Conservation (phyloP, 768 basidiomycete genomes). For the Phanerodontia chrysosporium region DNA sequence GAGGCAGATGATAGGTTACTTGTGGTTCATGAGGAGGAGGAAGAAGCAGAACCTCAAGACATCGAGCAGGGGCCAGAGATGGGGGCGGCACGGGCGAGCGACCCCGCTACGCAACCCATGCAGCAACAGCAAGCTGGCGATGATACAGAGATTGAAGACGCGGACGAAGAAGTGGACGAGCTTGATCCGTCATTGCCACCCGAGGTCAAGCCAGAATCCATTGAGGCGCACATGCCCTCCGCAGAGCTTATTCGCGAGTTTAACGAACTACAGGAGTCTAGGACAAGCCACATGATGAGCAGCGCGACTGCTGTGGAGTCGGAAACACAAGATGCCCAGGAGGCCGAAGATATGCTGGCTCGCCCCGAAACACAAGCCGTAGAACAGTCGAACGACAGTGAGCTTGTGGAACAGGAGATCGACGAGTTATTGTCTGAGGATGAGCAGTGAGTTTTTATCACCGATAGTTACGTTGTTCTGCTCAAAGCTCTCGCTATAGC, state of each 20-base stretch:
- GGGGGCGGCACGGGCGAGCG: too few relatives aligned
- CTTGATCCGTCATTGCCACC: background rate
- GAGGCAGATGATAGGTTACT: background rate
- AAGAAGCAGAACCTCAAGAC: background rate
- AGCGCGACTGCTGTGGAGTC: background rate
- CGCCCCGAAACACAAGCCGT: background rate
- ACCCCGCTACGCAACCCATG: background rate
- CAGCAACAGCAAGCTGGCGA: background rate
- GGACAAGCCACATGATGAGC: background rate
- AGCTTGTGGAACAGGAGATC: background rate
- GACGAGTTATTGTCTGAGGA: background rate
- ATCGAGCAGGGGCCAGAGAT: background rate
- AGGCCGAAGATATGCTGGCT: background rate
- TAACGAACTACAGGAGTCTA: background rate
- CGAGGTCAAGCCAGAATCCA: background rate
- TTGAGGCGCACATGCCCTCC: background rate
- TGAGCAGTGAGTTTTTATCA: background rate
- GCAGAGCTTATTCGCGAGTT: background rate
- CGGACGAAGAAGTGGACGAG: background rate
- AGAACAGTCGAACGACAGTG: background rate
- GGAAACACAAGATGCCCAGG: background rate
- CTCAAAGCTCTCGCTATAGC: background rate
- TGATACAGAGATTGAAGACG: background rate
- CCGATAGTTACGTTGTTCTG: background rate
- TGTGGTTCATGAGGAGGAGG: background rate